phyloP scores from a whole-genome alignment of 768 basidiomycete genomes.

The Tulasnella sp. region DNA sequence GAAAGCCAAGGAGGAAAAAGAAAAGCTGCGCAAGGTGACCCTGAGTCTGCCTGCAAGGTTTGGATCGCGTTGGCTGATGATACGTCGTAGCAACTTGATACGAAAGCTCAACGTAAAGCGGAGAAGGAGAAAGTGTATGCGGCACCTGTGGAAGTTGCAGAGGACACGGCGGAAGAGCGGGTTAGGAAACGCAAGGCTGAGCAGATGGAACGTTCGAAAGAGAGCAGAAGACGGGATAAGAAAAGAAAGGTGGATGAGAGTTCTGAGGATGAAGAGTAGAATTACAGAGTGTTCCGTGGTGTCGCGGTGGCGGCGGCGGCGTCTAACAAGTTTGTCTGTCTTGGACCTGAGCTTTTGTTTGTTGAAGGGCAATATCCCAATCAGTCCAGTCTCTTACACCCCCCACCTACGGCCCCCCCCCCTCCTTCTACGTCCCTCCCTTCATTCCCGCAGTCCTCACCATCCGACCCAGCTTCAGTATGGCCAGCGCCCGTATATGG shows the following conservation, averaged over 20 bases:
- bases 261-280: not conserved
- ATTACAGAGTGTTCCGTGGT: not conserved
- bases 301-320: not conserved
- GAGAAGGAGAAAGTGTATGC: slow-evolving; percentile 85
- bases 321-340: not conserved
- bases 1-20: slow-evolving; percentile 65
- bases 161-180: slow-evolving; percentile 67
- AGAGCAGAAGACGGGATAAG: slow-evolving; percentile 38
- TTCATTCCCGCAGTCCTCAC: not conserved
- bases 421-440: not conserved
- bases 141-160: slow-evolving; percentile 76
- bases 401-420: not conserved
- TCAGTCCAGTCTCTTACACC: slow-evolving; percentile 1
- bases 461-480: not conserved
- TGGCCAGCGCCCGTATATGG: slow-evolving; percentile 26
- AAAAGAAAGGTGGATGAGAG: slow-evolving; percentile 35
- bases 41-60: not conserved
- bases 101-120: slow-evolving; percentile 62
- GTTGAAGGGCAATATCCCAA: slow-evolving; percentile 25
- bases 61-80: not conserved
- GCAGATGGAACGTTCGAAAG: slow-evolving; percentile 38
- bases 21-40: slow-evolving; percentile 70
- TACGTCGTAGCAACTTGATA: slow-evolving; percentile 66
- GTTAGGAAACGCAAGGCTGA: slow-evolving; percentile 48
- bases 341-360: slow-evolving; percentile 4